Evolutionary conservation across 2,329 filamentous ascomycete species (phyloP).

Genomic region (Penicillium concentricum): DNA sequence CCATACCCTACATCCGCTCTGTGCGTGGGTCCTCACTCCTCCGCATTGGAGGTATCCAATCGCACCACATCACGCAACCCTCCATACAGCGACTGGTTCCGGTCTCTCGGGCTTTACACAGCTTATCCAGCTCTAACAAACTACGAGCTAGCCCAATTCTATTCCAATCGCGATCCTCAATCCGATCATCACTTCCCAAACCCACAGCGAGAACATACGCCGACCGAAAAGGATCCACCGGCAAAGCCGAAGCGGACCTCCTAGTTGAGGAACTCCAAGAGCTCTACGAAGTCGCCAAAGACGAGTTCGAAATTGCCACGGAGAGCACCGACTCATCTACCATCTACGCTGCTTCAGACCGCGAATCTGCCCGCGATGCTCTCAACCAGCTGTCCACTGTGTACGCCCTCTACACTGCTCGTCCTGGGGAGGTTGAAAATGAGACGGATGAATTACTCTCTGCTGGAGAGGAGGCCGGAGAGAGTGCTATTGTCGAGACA

Average conservation of each 20-base stretch:
- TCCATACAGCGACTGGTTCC: background rate
- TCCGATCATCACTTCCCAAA: background rate
- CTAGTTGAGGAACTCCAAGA: constrained; percentile 41
- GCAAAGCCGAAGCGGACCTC: constrained; percentile 31
- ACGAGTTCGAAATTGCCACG: constrained; percentile 52
- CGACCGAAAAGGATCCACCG: constrained; percentile 12
- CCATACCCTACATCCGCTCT: background rate
- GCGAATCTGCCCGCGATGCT: constrained; percentile 47
- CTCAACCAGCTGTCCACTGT: constrained; percentile 39
- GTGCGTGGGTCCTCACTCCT: background rate
- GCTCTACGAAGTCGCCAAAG: constrained; percentile 44
- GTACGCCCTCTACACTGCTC: constrained; percentile 36
- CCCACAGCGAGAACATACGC: background rate
- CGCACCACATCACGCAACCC: background rate
- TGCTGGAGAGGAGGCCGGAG: constrained; percentile 3
- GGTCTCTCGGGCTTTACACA: background rate
- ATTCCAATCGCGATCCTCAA: background rate
- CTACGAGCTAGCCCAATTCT: background rate
- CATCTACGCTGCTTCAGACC: constrained; percentile 48
- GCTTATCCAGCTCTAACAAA: background rate
- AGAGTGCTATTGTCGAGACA: constrained; percentile 29
- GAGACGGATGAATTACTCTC: background rate
- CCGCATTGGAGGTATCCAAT: background rate
- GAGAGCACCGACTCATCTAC: constrained; percentile 48
- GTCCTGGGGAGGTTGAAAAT: constrained; percentile 13